Percentiles rank a stretch among this genome's conserved stretches.
phyloP scores from a whole-genome alignment of 495 filamentous ascomycete genomes.

The Amorphotheca resinae region DNA sequence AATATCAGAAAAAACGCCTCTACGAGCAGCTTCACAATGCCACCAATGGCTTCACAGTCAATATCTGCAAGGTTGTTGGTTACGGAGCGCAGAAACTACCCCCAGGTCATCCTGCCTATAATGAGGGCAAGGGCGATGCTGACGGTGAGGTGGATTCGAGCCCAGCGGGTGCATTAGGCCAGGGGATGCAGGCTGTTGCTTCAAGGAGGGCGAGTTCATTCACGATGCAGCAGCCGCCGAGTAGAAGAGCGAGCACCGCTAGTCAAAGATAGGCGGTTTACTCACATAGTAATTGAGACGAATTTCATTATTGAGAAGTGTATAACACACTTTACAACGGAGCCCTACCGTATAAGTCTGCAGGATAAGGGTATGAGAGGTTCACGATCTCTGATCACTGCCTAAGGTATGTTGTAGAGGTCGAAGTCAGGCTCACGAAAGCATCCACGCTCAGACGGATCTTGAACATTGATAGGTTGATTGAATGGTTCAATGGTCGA shows the following conservation, averaged over 20 bases:
- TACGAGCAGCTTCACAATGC: slow-evolving; percentile 81
- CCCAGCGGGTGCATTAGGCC: background rate
- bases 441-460: too few species aligned
- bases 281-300: too few species aligned
- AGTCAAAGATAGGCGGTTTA: too few species aligned
- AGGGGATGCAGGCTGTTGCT: slow-evolving; percentile 7
- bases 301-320: too few species aligned
- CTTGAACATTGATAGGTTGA: too few species aligned
- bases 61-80: slow-evolving; percentile 33
- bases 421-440: too few species aligned
- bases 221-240: slow-evolving; percentile 12
- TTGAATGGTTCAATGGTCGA: slow-evolving; percentile 36
- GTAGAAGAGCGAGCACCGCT: too few species aligned
- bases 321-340: too few species aligned
- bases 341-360: too few species aligned
- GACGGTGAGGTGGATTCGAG: slow-evolving; percentile 4
- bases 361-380: too few species aligned
- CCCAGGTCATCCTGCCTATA: slow-evolving; percentile 26
- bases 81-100: slow-evolving; percentile 31
- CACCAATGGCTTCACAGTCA: slow-evolving; percentile 40
- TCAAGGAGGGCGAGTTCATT: slow-evolving; percentile 9
- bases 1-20: slow-evolving; percentile 74
- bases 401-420: too few species aligned
- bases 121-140: slow-evolving; percentile 8
- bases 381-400: too few species aligned